Evolutionary conservation across 805 yeast genomes (phyloP), one percentile per base, ranked within the genome.

Genomic region (Ogataea philodendri): DNA sequence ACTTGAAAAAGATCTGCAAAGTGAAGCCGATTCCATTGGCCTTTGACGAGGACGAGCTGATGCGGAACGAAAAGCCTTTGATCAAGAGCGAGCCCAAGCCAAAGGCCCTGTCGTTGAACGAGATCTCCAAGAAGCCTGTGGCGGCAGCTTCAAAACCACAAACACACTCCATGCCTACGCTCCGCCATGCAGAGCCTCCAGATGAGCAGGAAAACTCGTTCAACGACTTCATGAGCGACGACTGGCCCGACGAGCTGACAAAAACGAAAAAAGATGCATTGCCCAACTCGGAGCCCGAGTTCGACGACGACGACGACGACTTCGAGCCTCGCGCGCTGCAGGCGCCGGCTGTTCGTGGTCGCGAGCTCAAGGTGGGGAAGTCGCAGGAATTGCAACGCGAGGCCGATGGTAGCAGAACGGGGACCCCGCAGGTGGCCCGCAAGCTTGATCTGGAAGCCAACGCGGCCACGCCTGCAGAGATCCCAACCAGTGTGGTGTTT

Each of bases 1-100:
- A 78, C 40, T 56, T 82, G 26, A 67, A 69, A 23, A 65, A 71
- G 39, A 67, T 78, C 36, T 64, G 67, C 29, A 67, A 69, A 37
- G 68, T 74, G 27, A 57, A 58, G 27, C 59, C 58, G 13, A 52
- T 56, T 3, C 62, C 63, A 1, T 28, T 33, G 8, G 41, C 40
- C 1, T 56, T 62, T 23, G 59, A 57, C 22, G 66, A 59, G 28
- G 54, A 49, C 5, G 49, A 51, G 10, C 38, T 63, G 18, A 48
- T 63, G 41, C 52, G 70, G 38, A 54, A 51, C 20, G 57, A 54
- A 18, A 41, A 35, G 15, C 32, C 30, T 9, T 5, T 17, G 23
- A 37, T 36, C 10, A 37, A 19, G 38, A 15, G 17, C n/a, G n/a
- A n/a, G n/a, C n/a, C n/a, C n/a, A 27, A 28, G 23, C 39, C 35